Base-by-base conservation (phyloP, 1,284 basidiomycete species). In the Takashimella koratensis region DNA sequence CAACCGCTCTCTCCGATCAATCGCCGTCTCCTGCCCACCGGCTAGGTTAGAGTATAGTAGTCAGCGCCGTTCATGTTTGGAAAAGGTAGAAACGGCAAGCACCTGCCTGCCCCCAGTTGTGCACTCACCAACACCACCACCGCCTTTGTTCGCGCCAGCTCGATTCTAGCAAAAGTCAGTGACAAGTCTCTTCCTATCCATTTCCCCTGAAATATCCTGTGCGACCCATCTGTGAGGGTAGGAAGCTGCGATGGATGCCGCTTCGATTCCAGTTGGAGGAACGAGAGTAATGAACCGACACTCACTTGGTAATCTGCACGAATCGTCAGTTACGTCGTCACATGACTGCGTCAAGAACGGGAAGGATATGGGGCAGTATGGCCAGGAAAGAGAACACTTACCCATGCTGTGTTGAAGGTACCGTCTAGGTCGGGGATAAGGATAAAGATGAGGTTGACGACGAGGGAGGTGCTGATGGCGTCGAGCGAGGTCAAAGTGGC, bases 61-160 rank as follows among this genome's bases (percentile, higher is more conserved):
- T 12, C n/a, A 5, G 10, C 11, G 8, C 19, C 2, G 26, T 13
- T 12, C 23, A 30, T 5, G 11, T 25, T 47, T 11, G 2, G 3
- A 19, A 44, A 25, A 13, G 49, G 26, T 16, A 3, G 23, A 26
- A 20, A 39, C 2, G 21, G 21, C 40, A 6, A 43, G 20, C 11
- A n/a, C n/a, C n/a, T n/a, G n/a, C n/a, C n/a, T n/a, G n/a, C n/a
- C n/a, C 16, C 10, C 1, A 40, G 1, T 8, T 8, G 10, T 1
- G 2, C 11, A 61, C 70, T 53, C 52, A 68, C 70, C 88, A 50
- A 93, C 90, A 80, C 92, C 93, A 70, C 92, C 92, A 55, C 91
- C 90, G 62, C 93, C 92, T 70, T 96, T 95, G 75, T 95, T 96
- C 50, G 90, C 93, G 47, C 92, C 92, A 49, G 93, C 91, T 74